Evolutionary conservation across 2,329 filamentous ascomycete genomes (phyloP).

Genomic region (Trichoderma sp.): DNA sequence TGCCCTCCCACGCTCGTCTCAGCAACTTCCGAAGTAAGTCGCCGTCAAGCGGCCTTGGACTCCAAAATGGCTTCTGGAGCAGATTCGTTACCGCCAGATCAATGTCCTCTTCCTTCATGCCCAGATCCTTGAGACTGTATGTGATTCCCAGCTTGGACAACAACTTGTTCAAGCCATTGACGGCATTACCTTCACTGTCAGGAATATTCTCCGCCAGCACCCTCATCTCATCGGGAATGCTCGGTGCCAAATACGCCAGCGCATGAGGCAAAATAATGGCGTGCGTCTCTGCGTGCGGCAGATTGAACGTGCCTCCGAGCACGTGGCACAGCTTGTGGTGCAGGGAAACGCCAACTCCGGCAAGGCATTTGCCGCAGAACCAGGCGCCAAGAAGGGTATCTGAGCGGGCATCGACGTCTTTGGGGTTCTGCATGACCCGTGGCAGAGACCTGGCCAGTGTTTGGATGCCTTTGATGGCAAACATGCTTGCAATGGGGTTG

Average conservation of each 20-base stretch:
- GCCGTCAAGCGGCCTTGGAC: constrained; percentile 57
- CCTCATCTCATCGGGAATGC: constrained; percentile 54
- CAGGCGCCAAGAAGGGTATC: constrained; percentile 63
- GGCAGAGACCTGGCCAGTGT: constrained; percentile 58
- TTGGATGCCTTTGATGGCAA: constrained; percentile 60
- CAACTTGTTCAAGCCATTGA: constrained; percentile 58
- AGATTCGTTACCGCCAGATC: constrained; percentile 62
- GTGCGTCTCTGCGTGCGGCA: constrained; percentile 68
- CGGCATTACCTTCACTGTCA: constrained; percentile 59
- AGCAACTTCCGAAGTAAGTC: constrained; percentile 58
- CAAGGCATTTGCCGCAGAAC: constrained; percentile 64
- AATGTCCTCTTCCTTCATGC: constrained; percentile 63
- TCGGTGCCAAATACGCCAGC: constrained; percentile 63
- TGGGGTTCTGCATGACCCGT: constrained; percentile 50
- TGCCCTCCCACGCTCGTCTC: constrained; percentile 62
- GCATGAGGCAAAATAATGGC: constrained; percentile 65
- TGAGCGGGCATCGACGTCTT: constrained; percentile 12
- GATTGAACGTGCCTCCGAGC: constrained; percentile 63
- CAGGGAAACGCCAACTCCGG: constrained; percentile 62
- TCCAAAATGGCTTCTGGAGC: constrained; percentile 60
- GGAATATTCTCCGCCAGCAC: constrained; percentile 57
- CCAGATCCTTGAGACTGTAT: constrained; percentile 56
- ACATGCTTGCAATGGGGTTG: constrained; percentile 61
- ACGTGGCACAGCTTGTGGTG: constrained; percentile 71
- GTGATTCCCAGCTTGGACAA: constrained; percentile 55